These are phyloP conservation scores for Arachis monticola DNA, from an alignment of 331 rosid species.

Conservation along the genomic window DNA sequence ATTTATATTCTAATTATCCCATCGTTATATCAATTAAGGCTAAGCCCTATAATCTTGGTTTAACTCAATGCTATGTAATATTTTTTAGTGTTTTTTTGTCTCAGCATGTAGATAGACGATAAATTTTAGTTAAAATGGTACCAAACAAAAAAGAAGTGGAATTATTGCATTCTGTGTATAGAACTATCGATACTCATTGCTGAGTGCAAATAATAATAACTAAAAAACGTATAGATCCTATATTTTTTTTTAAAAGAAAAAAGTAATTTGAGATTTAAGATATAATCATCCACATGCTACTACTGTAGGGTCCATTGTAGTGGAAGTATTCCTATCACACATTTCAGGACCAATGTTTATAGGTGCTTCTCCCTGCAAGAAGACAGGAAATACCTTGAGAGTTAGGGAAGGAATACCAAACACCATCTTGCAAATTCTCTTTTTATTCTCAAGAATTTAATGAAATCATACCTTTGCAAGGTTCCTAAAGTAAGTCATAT, in stretches of 20 bases:
- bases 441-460: neutral
- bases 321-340: slow-evolving; percentile 62
- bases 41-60: neutral
- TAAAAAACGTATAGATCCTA: slow-evolving; percentile 35
- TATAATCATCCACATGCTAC: slow-evolving; percentile 59
- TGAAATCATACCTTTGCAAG: slow-evolving; percentile 73
- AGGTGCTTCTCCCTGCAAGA: slow-evolving; percentile 65
- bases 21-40: too few species aligned
- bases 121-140: neutral
- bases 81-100: neutral
- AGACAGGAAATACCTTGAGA: slow-evolving; percentile 18
- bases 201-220: slow-evolving; percentile 1
- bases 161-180: slow-evolving; percentile 23
- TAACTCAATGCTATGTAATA: neutral
- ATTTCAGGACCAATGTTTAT: slow-evolving; percentile 56
- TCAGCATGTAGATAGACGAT: neutral
- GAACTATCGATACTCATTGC: slow-evolving; percentile 6
- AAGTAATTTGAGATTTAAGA: slow-evolving; percentile 26
- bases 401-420: neutral
- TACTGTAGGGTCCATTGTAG: slow-evolving; percentile 69
- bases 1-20: too few species aligned
- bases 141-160: neutral
- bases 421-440: neutral
- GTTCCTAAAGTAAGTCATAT: slow-evolving; percentile 73
- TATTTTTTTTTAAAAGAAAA: neutral